Conservation (phyloP, 768 basidiomycete genomes). For the Cubamyces lactineus region DNA sequence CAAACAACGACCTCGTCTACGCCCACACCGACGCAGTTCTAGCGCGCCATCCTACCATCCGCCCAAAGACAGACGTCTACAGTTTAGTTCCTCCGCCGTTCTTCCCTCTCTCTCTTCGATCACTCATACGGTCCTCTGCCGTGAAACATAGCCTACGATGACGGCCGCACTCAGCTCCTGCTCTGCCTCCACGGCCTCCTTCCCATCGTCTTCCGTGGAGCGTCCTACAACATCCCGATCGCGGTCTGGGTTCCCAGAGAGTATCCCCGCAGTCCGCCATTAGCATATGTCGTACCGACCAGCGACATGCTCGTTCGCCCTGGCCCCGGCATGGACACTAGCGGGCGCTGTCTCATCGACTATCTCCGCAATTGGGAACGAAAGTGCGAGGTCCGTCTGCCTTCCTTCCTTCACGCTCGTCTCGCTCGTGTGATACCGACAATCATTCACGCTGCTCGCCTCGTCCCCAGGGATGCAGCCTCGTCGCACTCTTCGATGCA, state of each 20-base stretch:
- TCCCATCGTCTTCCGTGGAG: slow-evolving; percentile 76
- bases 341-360: slow-evolving; percentile 68
- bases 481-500: slow-evolving; percentile 73
- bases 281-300: slow-evolving; percentile 92
- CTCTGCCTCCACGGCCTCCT: slow-evolving; percentile 91
- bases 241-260: slow-evolving; percentile 85
- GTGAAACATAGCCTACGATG: slow-evolving; percentile 75
- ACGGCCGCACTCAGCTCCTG: slow-evolving; percentile 90
- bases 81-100: slow-evolving; percentile 43
- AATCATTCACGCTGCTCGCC: slow-evolving; percentile 24
- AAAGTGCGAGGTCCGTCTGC: slow-evolving; percentile 77
- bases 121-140: slow-evolving; percentile 25
- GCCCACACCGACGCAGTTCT: slow-evolving; percentile 67
- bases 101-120: slow-evolving; percentile 10
- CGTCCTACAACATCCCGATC: slow-evolving; percentile 92
- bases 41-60: slow-evolving; percentile 53
- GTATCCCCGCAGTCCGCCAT: slow-evolving; percentile 82
- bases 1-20: slow-evolving; percentile 57
- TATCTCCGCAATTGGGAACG: slow-evolving; percentile 79
- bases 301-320: slow-evolving; percentile 86
- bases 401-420: slow-evolving; percentile 16
- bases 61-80: slow-evolving; percentile 84
- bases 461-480: slow-evolving; percentile 66
- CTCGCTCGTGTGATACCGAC: slow-evolving; percentile 6
- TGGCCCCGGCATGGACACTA: slow-evolving; percentile 75